phyloP scores from a whole-genome alignment of 306 rosid genomes.

The Herpetospermum pedunculosum region DNA sequence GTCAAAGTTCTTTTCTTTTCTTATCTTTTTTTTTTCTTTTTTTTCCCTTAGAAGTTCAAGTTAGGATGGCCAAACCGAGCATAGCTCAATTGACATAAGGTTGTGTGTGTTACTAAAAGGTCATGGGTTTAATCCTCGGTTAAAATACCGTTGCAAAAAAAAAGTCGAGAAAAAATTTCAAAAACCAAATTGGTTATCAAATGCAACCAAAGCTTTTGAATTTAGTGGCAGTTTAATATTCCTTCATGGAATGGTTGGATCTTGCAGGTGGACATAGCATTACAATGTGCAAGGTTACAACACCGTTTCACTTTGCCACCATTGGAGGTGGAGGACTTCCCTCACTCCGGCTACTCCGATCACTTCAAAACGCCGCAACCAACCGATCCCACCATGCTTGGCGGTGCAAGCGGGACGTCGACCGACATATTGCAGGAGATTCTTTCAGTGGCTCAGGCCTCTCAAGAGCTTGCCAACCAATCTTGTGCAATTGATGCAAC shows the following conservation, averaged over 20 bases:
- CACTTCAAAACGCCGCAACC: slow-evolving; percentile 37
- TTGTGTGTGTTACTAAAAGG: too few species aligned
- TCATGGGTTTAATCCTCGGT: too few species aligned
- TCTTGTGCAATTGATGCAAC: slow-evolving; percentile 1
- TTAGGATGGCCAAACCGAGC: too few species aligned
- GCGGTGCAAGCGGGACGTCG: slow-evolving; percentile 17
- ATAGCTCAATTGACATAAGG: too few species aligned
- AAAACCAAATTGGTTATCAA: too few species aligned
- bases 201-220: too few species aligned
- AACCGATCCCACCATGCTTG: slow-evolving; percentile 5
- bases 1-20: background rate
- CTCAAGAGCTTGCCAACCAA: slow-evolving; percentile 53
- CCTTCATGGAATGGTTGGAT: background rate
- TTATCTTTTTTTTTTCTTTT: too few species aligned
- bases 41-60: too few species aligned
- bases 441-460: slow-evolving; percentile 72
- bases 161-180: too few species aligned
- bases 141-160: too few species aligned
- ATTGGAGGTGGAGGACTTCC: slow-evolving; percentile 59
- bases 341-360: slow-evolving; percentile 39
- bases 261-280: slow-evolving; percentile 70
- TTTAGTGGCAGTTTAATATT: too few species aligned
- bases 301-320: slow-evolving; percentile 68
- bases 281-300: slow-evolving; percentile 89
- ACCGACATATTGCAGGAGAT: slow-evolving; percentile 75